phyloP scores from a whole-genome alignment of 2,329 filamentous ascomycete species.

The Furcasterigmium sp. region DNA sequence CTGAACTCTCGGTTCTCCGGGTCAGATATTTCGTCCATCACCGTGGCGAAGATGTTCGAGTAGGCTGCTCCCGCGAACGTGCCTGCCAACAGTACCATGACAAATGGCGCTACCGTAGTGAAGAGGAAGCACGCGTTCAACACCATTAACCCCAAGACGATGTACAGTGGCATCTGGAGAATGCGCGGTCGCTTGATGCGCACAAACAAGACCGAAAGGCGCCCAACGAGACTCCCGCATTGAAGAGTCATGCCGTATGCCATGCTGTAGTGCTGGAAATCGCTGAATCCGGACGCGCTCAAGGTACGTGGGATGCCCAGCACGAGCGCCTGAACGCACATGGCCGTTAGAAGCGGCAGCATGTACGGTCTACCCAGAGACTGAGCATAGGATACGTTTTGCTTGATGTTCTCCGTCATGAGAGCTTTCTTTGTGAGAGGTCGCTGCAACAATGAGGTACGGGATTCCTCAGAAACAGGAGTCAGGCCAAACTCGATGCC shows the following conservation, averaged over 20 bases:
- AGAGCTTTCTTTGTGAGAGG: not conserved
- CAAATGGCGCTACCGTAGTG: conserved; percentile 16
- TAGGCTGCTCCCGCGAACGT: conserved; percentile 22
- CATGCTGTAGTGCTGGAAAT: conserved; percentile 21
- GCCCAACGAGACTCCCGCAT: conserved; percentile 19
- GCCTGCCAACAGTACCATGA: conserved; percentile 20
- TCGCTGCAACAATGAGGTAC: conserved; percentile 2
- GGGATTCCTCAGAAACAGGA: conserved; percentile 8
- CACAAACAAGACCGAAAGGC: conserved; percentile 15
- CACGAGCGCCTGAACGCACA: conserved; percentile 15
- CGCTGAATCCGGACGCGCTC: conserved; percentile 15
- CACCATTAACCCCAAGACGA: conserved; percentile 9
- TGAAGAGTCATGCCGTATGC: conserved; percentile 22
- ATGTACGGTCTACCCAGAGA: conserved; percentile 17
- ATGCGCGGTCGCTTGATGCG: conserved; percentile 8
- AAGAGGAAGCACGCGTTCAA: conserved; percentile 16
- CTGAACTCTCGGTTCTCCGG: conserved; percentile 18
- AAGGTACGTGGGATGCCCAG: conserved; percentile 22
- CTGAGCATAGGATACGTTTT: conserved; percentile 9
- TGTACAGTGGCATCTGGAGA: conserved; percentile 8
- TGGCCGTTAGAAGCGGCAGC: conserved; percentile 18
- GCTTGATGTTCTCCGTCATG: conserved; percentile 11
- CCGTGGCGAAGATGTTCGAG: conserved; percentile 15
- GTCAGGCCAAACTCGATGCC: conserved; percentile 13
- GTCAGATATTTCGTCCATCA: conserved; percentile 14